phyloP scores from a whole-genome alignment of 495 filamentous ascomycete genomes.

The Aspergillus cavernicola region DNA sequence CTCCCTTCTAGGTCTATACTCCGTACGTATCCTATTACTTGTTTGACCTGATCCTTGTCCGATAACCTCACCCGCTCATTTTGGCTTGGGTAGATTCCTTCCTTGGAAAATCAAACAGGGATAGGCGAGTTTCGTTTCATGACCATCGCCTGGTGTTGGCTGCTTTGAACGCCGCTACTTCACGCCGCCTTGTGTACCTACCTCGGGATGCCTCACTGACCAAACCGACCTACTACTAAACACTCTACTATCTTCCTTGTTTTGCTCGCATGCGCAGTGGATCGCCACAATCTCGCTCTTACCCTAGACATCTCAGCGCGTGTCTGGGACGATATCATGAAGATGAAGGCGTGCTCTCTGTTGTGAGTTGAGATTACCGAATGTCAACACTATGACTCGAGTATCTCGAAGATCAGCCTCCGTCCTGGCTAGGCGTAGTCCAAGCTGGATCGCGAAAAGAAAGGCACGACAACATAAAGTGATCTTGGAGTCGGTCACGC shows the following conservation, averaged over 20 bases:
- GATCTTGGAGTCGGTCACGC: conserved; percentile 53
- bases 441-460: conserved; percentile 28
- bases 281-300: background rate
- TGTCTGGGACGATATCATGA: conserved; percentile 5
- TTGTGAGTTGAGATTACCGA: conserved; percentile 20
- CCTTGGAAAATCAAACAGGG: background rate
- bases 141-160: no score
- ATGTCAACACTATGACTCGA: conserved; percentile 34
- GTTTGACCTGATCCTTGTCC: background rate
- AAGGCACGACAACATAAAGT: conserved; percentile 53
- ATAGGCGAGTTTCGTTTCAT: background rate
- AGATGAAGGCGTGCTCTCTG: conserved; percentile 14
- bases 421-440: conserved; percentile 30
- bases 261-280: background rate
- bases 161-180: no score
- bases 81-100: background rate
- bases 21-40: background rate
- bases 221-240: background rate
- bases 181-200: no score
- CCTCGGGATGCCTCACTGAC: no score
- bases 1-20: background rate
- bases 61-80: background rate
- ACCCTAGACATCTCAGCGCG: conserved; percentile 3
- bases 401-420: conserved; percentile 34
- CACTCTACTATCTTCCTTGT: background rate